Evolutionary conservation across 2,329 filamentous ascomycete species (phyloP).

Genomic region (Fusarium sp.): DNA sequence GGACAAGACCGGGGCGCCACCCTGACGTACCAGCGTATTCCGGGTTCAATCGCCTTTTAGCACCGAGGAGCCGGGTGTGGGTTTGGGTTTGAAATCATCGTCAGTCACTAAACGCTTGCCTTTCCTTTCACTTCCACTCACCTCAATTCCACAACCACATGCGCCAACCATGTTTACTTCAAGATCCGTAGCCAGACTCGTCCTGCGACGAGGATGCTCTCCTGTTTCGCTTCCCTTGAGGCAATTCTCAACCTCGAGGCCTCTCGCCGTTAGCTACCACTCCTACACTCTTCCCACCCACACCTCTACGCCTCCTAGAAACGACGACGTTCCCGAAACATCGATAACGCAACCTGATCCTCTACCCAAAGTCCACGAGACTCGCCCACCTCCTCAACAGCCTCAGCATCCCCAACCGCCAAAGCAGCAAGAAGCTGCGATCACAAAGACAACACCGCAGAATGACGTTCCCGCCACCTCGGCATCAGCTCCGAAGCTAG

Average conservation of each 20-base stretch:
- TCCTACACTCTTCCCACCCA: constrained; percentile 62
- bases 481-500: constrained; percentile 49
- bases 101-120: constrained; percentile 2
- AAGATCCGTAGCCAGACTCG: constrained; percentile 55
- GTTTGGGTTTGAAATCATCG: constrained; percentile 41
- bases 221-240: constrained; percentile 53
- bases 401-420: constrained; percentile 37
- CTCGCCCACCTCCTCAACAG: constrained; percentile 56
- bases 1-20: constrained; percentile 48
- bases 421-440: constrained; percentile 25
- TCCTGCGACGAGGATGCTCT: constrained; percentile 55
- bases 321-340: constrained; percentile 59
- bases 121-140: background rate
- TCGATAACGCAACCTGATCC: constrained; percentile 60
- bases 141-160: constrained; percentile 39
- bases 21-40: constrained; percentile 45
- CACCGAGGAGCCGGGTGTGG: constrained; percentile 43
- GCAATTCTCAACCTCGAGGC: constrained; percentile 55
- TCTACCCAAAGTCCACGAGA: constrained; percentile 65
- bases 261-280: constrained; percentile 58
- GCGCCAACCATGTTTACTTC: constrained; percentile 57
- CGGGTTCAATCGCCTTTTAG: constrained; percentile 49
- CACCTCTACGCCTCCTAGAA: constrained; percentile 55
- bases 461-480: constrained; percentile 48
- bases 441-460: constrained; percentile 27